phyloP scores from a whole-genome alignment of 352 stramenopile genomes.

The Elongisporangium anandrum region DNA sequence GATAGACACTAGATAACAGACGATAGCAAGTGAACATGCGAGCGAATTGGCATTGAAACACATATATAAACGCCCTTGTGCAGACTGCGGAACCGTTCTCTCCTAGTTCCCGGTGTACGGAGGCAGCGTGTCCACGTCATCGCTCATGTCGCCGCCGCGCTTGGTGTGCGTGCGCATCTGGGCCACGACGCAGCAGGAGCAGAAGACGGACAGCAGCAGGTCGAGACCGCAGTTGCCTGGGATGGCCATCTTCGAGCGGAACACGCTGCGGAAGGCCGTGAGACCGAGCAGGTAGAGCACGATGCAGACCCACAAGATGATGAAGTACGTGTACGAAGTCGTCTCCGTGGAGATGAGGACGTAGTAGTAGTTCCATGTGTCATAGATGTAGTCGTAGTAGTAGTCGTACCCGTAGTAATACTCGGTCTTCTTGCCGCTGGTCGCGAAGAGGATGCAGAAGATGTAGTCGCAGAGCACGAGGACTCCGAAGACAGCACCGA shows the following conservation, averaged over 20 bases:
- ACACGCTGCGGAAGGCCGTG: constrained; percentile 22
- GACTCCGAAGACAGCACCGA: neutral
- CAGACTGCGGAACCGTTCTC: neutral
- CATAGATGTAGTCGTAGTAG: neutral
- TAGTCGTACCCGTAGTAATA: neutral
- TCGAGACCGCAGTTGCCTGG: constrained; percentile 26
- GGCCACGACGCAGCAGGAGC: constrained; percentile 32
- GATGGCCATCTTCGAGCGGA: constrained; percentile 34
- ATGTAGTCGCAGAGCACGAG: neutral
- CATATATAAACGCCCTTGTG: too few relatives aligned
- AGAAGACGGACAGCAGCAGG: constrained; percentile 28
- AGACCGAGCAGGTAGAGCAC: constrained; percentile 12
- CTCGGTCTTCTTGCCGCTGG: neutral
- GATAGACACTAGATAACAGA: too few relatives aligned
- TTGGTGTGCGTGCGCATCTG: constrained; percentile 55
- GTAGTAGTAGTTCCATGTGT: too few relatives aligned
- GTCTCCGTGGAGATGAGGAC: too few relatives aligned
- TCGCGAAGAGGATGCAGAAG: neutral
- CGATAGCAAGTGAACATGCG: too few relatives aligned
- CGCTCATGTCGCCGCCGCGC: constrained; percentile 32
- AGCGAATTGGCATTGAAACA: too few relatives aligned
- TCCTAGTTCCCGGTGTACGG: neutral
- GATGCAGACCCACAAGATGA: neutral
- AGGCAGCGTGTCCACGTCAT: neutral
- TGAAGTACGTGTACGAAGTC: neutral